Conservation (phyloP, 169 alveolate species). For the Eimeria acervulina region DNA sequence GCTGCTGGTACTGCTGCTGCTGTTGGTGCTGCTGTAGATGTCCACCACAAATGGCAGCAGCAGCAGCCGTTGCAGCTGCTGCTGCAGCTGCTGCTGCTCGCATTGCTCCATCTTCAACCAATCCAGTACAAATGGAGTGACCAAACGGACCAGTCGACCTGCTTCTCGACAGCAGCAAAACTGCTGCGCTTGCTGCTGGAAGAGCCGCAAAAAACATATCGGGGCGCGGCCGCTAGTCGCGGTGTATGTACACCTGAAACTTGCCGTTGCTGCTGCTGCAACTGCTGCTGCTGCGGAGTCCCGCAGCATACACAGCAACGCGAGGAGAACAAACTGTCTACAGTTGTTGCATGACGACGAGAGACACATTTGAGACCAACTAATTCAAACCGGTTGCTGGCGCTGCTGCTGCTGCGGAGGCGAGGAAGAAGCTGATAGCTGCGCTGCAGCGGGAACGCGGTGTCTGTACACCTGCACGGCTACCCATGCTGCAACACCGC, state of each 20-base stretch:
- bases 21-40: conserved; percentile 31
- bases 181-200: conserved; percentile 58
- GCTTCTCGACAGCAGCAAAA: conserved; percentile 56
- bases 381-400: conserved; percentile 18
- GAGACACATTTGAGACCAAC: conserved; percentile 1
- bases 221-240: conserved; percentile 64
- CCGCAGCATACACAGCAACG: neutral
- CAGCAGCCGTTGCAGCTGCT: conserved; percentile 27
- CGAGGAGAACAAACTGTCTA: conserved; percentile 16
- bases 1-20: conserved; percentile 22
- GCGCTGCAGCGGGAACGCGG: conserved; percentile 65
- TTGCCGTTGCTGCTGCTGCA: conserved; percentile 53
- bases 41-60: conserved; percentile 58
- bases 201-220: conserved; percentile 49
- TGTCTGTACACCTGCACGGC: conserved; percentile 60
- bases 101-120: neutral
- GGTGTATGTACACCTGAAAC: conserved; percentile 59
- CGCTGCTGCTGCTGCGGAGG: conserved; percentile 41
- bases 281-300: conserved; percentile 52
- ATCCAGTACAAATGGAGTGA: conserved; percentile 20
- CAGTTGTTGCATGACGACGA: neutral
- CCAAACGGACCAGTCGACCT: conserved; percentile 47
- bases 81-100: conserved; percentile 43
- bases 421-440: neutral
- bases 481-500: neutral